These are phyloP conservation scores for Saccharomycopsis babjevae DNA, from an alignment of 805 yeast species.

Conservation along the genomic window DNA sequence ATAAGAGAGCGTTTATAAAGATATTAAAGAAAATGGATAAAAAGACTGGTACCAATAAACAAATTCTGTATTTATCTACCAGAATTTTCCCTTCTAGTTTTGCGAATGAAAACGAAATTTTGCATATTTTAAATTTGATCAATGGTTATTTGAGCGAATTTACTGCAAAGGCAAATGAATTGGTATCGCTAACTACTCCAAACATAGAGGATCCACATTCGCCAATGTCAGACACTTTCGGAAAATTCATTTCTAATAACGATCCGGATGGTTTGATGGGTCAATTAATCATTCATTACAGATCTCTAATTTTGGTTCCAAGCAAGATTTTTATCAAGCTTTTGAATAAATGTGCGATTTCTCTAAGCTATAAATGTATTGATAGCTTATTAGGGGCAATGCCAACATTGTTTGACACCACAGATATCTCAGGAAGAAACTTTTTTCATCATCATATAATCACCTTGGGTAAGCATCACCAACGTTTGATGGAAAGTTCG, in stretches of 20 bases:
- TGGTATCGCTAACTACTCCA: slow-evolving; percentile 3
- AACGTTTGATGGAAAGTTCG: slow-evolving; percentile 19
- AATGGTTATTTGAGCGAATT: slow-evolving; percentile 43
- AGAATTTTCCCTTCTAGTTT: slow-evolving; percentile 68
- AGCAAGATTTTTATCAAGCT: slow-evolving; percentile 47
- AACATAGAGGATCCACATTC: slow-evolving; percentile 7
- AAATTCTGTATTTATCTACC: slow-evolving; percentile 47
- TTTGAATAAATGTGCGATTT: slow-evolving; percentile 53
- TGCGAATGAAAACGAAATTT: slow-evolving; percentile 58
- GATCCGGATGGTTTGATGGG: slow-evolving; percentile 34
- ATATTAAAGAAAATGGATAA: slow-evolving; percentile 87
- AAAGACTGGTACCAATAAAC: slow-evolving; percentile 54
- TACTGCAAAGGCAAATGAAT: slow-evolving; percentile 31
- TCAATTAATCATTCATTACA: slow-evolving; percentile 34
- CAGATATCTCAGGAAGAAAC: slow-evolving; percentile 74
- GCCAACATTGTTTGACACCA: slow-evolving; percentile 46
- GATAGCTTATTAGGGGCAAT: slow-evolving; percentile 42
- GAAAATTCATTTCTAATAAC: slow-evolving; percentile 30
- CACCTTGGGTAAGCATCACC: slow-evolving; percentile 53
- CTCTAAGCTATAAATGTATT: slow-evolving; percentile 47
- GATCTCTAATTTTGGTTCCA: slow-evolving; percentile 41
- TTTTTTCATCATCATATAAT: slow-evolving; percentile 79
- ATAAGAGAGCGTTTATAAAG: slow-evolving; percentile 80
- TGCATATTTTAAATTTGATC: slow-evolving; percentile 41
- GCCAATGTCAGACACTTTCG: slow-evolving; percentile 9